Evolutionary conservation across 495 filamentous ascomycete species (phyloP).

Genomic region (Aspergillus avenaceus): DNA sequence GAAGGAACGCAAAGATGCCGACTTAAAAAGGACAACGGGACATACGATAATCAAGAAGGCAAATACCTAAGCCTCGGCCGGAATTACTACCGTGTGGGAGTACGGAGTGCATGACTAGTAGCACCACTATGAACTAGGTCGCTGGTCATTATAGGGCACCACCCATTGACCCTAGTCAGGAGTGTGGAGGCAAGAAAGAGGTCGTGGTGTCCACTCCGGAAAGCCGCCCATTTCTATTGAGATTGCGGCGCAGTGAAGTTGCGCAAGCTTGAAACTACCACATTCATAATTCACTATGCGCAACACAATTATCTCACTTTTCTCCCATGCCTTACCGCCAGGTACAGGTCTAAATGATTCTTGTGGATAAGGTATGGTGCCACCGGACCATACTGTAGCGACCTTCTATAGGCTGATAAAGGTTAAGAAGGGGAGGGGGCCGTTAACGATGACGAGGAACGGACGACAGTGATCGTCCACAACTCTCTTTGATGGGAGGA

Average conservation of each 20-base stretch:
- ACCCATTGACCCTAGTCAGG: too few species aligned
- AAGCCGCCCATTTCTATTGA: not conserved
- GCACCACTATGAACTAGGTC: not conserved
- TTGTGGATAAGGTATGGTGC: not conserved
- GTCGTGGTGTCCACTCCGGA: too few species aligned
- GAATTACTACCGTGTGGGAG: not conserved
- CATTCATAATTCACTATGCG: not conserved
- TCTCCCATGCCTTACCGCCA: not conserved
- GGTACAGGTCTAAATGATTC: not conserved
- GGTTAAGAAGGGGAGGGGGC: not conserved
- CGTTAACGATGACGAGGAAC: not conserved
- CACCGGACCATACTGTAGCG: not conserved
- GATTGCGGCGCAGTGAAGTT: conserved; percentile 20
- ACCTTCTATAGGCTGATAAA: not conserved
- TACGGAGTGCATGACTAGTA: not conserved
- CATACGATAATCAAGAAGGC: not conserved
- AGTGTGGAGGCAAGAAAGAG: not conserved
- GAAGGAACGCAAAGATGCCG: not conserved
- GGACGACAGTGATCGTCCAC: conserved; percentile 12
- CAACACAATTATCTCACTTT: not conserved
- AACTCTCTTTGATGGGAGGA: conserved; percentile 2
- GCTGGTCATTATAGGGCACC: too few species aligned
- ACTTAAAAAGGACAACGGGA: not conserved
- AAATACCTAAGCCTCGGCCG: not conserved
- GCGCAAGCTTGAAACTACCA: conserved; percentile 17